Evolutionary conservation across 1,284 basidiomycete genomes (phyloP), one percentile per base, ranked within the genome.

Genomic region (Cerioporus squamosus): DNA sequence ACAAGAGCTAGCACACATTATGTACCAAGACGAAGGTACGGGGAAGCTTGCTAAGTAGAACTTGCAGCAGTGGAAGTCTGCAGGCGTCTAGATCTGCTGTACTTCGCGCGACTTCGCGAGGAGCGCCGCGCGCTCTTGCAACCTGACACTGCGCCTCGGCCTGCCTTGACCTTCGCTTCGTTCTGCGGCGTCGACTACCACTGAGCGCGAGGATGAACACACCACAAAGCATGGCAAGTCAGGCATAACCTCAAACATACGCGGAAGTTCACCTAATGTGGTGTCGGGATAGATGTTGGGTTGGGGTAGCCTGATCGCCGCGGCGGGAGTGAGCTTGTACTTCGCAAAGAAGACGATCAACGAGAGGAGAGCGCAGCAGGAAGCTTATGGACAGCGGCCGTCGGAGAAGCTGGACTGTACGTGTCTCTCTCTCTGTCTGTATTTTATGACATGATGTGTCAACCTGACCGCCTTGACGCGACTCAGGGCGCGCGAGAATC

Each of bases 291-390:
- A 77, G 75, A 65, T 69, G 42, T 52, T 76, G 15, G 76, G 76
- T 22, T 77, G 76, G 75, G 71, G 68, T 22, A 73, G 72, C 23
- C 72, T 81, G 49, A 71, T 80, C 48, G 72, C 74, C 26, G 79
- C 78, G n/a, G 77, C 79, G 0, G 77, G 76, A 31, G 71, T 74
- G 29, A 78, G 77, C 52, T 81, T 77, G 70, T 78, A 79, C 68
- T 80, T 68, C 52, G 78, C 80, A 20, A 78, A 77, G 58, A 73
- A 77, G 62, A 73, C 72, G 55, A 79, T 81, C 60, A 72, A 80
- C 63, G 74, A 74, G 29, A 68, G 79, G 46, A 63, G 78, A 42
- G 66, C 66, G 57, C 51, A 69, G 51, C 76, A 75, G 60, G 71
- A 70, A 40, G 65, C 59, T 17, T 60, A 63, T 12, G 77, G 74